Base-by-base conservation (phyloP, 2,329 filamentous ascomycete genomes). In the Cytospora leucostoma region DNA sequence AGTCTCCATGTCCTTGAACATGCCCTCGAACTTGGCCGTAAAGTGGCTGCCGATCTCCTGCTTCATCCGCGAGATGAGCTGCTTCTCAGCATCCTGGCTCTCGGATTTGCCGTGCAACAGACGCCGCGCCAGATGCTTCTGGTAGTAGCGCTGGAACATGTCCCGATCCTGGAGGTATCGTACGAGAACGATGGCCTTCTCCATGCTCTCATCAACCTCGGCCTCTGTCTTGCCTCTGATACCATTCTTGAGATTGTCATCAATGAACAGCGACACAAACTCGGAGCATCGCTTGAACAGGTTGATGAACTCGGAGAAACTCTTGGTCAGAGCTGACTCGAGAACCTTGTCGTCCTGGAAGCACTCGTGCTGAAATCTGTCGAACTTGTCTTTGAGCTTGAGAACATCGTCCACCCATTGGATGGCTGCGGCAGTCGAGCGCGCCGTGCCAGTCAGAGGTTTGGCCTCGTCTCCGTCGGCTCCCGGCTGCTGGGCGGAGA, bases 31-130 rank as follows among this genome's bases (percentile, higher is more conserved):
- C 74, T 96, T 96, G 71, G 87, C 82, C 0, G 95, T 98, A 74
- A 98, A 98, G 69, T 93, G 89, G 74, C 96, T 96, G 47, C 95
- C 95, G 59, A 98, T 87, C 74, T 97, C 94, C 72, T 95, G 87
- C 82, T 97, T 98, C 93, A 99, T 97, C 67, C 94, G 91, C 0
- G 89, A 90, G 59, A 99, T 95, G 86, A 99, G 96, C 71, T 95
- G 90, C 74, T 94, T 93, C 77, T 99, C 95, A 0, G 93, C 92
- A 71, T 97, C 94, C 67, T 92, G 89, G 73, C 91, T 96, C 69
- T 96, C 89, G 0, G 92, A 94, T 71, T 95, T 96, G 73, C 89
- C 91, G 77, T 95, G 91, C 19, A 99, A 81, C 50, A 99, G 79
- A 58, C 95, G 88, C 65, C 92, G 89, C 52, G 92, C 94, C 32